Evolutionary conservation across 192 early-diverging fungal species (phyloP), one percentile per base, ranked within the genome.

Genomic region (Paraglomus brasilianum): DNA sequence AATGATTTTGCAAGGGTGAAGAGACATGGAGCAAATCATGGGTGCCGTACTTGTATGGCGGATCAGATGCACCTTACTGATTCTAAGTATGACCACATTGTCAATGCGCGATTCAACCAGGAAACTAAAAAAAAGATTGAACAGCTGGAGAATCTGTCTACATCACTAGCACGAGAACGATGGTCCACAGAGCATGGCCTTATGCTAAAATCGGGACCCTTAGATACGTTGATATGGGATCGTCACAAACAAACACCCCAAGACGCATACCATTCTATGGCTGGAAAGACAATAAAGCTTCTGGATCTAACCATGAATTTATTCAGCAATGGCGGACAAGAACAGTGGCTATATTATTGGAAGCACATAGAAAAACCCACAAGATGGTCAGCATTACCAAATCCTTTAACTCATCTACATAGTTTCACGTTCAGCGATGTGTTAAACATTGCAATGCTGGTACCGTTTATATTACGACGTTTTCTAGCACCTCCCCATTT

Each of bases 1-100:
- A 59, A 59, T 42, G 57, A 59, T 42, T 39, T 59, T 15, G 57
- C 9, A 17, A 15, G 30, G 42, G 57, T 59, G 8, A 59, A 59
- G 19, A 4, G 56, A n/a, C 15, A 59, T 15, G 15, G 14, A 0
- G 39, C 57, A 8, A 59, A 5, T 10, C 8, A 17, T 42, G 56
- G 39, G 14, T 59, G 57, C 19, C 38, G 8, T 13, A 58, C 56
- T 7, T 58, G 38, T 11, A 40, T 40, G 15, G 11, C 14, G 7
- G 17, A 40, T 5, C 42, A 8, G 15, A 59, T 59, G n/a, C 42
- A 8, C 2, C 38, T 19, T 40, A 17, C 1, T 38, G 39, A 8
- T 59, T 41, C 14, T n/a, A 15, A 8, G 39, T 59, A 58, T 58
- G 30, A 58, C 17, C 11, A 58, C 17, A 10, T 39, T 14, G 17